Percentiles rank a stretch among this genome's conserved stretches.
Evolutionary conservation across 163 green algal genomes (phyloP).

Genomic region (Volvox carteri): DNA sequence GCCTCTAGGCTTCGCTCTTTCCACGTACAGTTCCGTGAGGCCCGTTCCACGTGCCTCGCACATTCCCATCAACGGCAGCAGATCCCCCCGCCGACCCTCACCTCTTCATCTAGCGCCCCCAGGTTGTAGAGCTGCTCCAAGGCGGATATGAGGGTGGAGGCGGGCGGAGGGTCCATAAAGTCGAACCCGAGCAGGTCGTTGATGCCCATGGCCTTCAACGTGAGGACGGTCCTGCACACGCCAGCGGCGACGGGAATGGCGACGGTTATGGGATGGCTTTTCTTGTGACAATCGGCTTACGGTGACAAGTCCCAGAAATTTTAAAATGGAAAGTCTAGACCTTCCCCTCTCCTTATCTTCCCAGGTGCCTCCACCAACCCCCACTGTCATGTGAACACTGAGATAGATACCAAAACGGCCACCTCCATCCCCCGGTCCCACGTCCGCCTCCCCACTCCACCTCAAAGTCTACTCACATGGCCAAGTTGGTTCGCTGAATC

Average conservation of each 20-base stretch:
- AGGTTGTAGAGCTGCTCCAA: constrained; percentile 96
- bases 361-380: too few species aligned
- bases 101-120: constrained; percentile 95
- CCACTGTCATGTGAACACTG: too few species aligned
- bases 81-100: too few species aligned
- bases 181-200: constrained; percentile 99
- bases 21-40: too few species aligned
- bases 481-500: constrained; percentile 98
- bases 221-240: constrained; percentile 51
- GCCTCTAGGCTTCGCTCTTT: too few species aligned
- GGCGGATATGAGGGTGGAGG: constrained; percentile 71
- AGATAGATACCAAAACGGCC: too few species aligned
- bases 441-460: neutral
- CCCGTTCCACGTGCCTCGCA: too few species aligned
- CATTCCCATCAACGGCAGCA: too few species aligned
- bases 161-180: constrained; percentile 99
- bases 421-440: neutral
- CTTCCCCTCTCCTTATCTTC: too few species aligned
- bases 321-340: too few species aligned
- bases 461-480: constrained; percentile 71
- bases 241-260: neutral
- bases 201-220: constrained; percentile 94
- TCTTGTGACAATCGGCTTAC: too few species aligned
- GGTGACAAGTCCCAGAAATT: too few species aligned
- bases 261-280: neutral